phyloP scores from a whole-genome alignment of 192 early-diverging fungal species.

The Jimgerdemannia lactiflua region DNA sequence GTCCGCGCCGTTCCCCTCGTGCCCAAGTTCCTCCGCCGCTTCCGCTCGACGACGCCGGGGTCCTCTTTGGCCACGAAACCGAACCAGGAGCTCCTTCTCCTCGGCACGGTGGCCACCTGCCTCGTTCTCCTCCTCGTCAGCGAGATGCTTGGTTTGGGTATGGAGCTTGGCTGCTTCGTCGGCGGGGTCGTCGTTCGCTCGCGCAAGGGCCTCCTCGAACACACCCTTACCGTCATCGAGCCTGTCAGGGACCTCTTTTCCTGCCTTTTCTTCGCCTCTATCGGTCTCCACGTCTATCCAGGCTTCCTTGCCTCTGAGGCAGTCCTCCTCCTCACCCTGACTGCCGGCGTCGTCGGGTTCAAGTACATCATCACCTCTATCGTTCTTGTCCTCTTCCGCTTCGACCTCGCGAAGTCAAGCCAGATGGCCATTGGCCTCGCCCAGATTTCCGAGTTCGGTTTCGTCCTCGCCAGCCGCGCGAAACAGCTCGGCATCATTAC shows the following conservation, averaged over 20 bases:
- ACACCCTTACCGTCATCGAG: slow-evolving; percentile 31
- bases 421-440: slow-evolving; percentile 47
- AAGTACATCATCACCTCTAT: slow-evolving; percentile 36
- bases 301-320: slow-evolving; percentile 48
- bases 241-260: slow-evolving; percentile 52
- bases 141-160: slow-evolving; percentile 38
- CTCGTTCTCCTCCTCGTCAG: slow-evolving; percentile 41
- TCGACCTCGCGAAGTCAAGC: slow-evolving; percentile 24
- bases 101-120: slow-evolving; percentile 45
- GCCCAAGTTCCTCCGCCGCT: neutral
- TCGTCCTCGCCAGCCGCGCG: slow-evolving; percentile 54
- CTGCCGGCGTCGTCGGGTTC: slow-evolving; percentile 41
- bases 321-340: slow-evolving; percentile 40
- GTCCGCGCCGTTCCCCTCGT: neutral
- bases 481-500: slow-evolving; percentile 49
- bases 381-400: slow-evolving; percentile 39
- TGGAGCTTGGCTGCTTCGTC: slow-evolving; percentile 57
- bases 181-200: slow-evolving; percentile 52
- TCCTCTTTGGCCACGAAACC: slow-evolving; percentile 10
- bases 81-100: slow-evolving; percentile 40
- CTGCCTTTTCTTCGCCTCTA: slow-evolving; percentile 55
- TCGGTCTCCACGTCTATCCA: slow-evolving; percentile 59
- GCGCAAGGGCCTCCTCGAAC: slow-evolving; percentile 37
- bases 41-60: neutral
- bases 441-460: slow-evolving; percentile 57